Percentiles rank a stretch among this genome's conserved stretches.
These are phyloP conservation scores for Panaeolus cyanescens DNA, from an alignment of 768 basidiomycete species.

Conservation along the genomic window DNA sequence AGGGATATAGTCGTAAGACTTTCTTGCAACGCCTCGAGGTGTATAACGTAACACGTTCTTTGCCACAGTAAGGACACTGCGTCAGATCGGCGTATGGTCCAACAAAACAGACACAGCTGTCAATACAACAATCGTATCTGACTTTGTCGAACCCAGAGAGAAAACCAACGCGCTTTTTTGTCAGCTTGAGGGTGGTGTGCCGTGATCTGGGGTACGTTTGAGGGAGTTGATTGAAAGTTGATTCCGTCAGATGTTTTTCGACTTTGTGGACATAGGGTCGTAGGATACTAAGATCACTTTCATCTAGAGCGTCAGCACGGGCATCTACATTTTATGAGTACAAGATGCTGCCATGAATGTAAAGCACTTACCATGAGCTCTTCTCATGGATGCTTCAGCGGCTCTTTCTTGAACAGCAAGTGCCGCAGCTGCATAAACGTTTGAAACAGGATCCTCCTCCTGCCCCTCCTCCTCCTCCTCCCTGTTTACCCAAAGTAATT, in stretches of 20 bases:
- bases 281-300: not conserved
- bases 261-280: not conserved
- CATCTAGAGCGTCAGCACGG: too few relatives aligned
- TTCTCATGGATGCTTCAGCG: not conserved
- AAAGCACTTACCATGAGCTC: not conserved
- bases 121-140: not conserved
- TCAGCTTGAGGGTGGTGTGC: not conserved
- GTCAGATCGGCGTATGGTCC: slow-evolving; percentile 22
- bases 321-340: too few relatives aligned
- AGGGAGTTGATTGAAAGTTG: slow-evolving; percentile 9
- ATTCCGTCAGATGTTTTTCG: not conserved
- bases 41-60: slow-evolving; percentile 14
- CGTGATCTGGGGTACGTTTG: not conserved
- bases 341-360: too few relatives aligned
- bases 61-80: slow-evolving; percentile 17
- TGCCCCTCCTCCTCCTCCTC: not conserved
- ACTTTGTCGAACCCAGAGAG: not conserved
- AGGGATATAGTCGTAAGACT: slow-evolving; percentile 36
- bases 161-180: not conserved
- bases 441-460: too few relatives aligned
- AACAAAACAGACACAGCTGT: slow-evolving; percentile 10
- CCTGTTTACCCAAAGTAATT: too few relatives aligned
- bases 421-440: not conserved
- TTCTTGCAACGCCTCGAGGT: slow-evolving; percentile 15
- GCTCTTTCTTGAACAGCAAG: not conserved